Evolutionary conservation across 345 rosid species (phyloP).

Genomic region (Microthlaspi erraticum): DNA sequence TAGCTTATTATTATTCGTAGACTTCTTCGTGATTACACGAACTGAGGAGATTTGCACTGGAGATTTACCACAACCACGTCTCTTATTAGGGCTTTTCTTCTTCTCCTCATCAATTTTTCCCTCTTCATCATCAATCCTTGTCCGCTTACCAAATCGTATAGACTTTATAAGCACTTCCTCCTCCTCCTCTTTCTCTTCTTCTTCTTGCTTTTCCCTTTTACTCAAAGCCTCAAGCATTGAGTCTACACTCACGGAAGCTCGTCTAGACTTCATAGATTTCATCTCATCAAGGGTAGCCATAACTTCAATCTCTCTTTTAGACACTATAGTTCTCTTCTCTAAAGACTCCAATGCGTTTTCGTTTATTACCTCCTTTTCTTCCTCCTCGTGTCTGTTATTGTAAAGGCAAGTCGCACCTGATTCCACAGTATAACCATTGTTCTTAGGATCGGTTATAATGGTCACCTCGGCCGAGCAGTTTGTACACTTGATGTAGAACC

Average conservation of each 20-base stretch:
- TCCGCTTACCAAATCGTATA: slow-evolving; percentile 47
- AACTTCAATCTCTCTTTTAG: slow-evolving; percentile 83
- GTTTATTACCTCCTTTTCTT: slow-evolving; percentile 50
- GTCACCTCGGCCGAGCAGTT: slow-evolving; percentile 70
- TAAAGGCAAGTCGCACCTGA: slow-evolving; percentile 59
- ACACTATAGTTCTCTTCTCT: slow-evolving; percentile 71
- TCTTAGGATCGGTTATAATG: slow-evolving; percentile 75
- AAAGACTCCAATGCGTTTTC: slow-evolving; percentile 73
- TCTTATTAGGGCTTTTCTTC: slow-evolving; percentile 10
- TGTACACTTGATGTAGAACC: slow-evolving; percentile 86
- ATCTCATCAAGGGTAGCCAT: slow-evolving; percentile 78
- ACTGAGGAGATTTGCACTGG: slow-evolving; percentile 37
- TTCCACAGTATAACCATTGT: slow-evolving; percentile 68
- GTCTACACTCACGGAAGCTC: slow-evolving; percentile 75
- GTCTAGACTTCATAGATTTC: slow-evolving; percentile 80
- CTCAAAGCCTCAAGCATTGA: slow-evolving; percentile 82
- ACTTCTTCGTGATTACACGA: slow-evolving; percentile 53
- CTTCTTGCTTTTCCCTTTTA: slow-evolving; percentile 53
- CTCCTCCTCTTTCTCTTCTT: slow-evolving; percentile 45
- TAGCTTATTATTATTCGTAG: slow-evolving; percentile 3
- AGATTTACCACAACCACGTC: slow-evolving; percentile 31
- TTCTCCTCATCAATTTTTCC: slow-evolving; percentile 50
- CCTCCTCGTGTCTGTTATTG: slow-evolving; percentile 49
- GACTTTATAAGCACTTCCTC: slow-evolving; percentile 62
- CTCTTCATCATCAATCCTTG: slow-evolving; percentile 41